These are phyloP conservation scores for Davidsoniella australis DNA, from an alignment of 2,329 filamentous ascomycete genomes.

Conservation along the genomic window DNA sequence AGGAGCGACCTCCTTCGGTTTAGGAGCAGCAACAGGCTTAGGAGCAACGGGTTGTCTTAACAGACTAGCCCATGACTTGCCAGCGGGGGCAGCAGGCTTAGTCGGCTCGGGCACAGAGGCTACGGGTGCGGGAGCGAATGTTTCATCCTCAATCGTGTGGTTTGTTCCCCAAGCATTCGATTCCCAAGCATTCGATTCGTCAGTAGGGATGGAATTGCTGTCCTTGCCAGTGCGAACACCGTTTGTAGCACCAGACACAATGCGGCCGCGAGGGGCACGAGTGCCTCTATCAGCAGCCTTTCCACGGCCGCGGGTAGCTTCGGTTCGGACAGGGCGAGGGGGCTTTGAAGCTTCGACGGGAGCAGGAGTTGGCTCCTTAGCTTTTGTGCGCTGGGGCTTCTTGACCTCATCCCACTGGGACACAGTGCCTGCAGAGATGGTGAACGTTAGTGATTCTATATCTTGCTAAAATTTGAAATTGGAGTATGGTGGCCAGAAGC, in stretches of 20 bases:
- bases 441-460: not conserved
- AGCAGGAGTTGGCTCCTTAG: conserved; percentile 38
- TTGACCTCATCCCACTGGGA: conserved; percentile 76
- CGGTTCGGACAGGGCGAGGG: conserved; percentile 40
- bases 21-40: conserved; percentile 39
- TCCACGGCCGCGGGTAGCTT: conserved; percentile 44
- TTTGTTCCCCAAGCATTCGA: conserved; percentile 19
- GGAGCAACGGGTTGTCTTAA: conserved; percentile 41
- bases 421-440: conserved; percentile 42
- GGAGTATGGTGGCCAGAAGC: too few species aligned
- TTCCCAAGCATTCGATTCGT: conserved; percentile 39
- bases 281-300: conserved; percentile 44
- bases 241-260: conserved; percentile 39
- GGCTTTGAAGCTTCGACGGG: conserved; percentile 32
- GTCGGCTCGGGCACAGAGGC: conserved; percentile 22
- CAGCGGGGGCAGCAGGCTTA: conserved; percentile 23
- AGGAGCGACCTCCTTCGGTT: conserved; percentile 27
- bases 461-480: too few species aligned
- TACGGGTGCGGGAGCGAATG: conserved; percentile 15
- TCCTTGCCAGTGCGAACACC: conserved; percentile 40
- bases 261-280: conserved; percentile 44
- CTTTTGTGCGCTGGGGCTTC: conserved; percentile 61
- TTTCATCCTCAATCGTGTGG: conserved; percentile 18
- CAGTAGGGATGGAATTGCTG: conserved; percentile 47
- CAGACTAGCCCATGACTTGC: conserved; percentile 62